These are phyloP conservation scores for Wickerhamomyces strasburgensis DNA, from an alignment of 805 yeast genomes.

Conservation along the genomic window DNA sequence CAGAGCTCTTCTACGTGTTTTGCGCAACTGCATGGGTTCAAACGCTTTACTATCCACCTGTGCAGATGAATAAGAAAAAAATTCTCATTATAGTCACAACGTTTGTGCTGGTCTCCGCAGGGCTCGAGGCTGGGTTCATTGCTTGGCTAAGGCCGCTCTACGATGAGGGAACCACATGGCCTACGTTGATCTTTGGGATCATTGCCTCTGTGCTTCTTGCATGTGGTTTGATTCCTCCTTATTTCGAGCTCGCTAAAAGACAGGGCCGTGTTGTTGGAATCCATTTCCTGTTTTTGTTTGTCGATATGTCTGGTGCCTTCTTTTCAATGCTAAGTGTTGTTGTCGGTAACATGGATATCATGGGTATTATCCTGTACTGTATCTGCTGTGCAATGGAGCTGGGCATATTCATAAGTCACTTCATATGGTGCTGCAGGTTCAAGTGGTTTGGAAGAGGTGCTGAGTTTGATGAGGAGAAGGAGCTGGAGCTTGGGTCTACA, in stretches of 20 bases:
- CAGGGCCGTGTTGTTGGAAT: constrained; percentile 86
- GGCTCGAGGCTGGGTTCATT: constrained; percentile 64
- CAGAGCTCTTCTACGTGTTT: constrained; percentile 73
- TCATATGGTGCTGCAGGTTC: constrained; percentile 50
- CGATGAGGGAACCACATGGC: constrained; percentile 59
- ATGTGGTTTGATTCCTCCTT: constrained; percentile 83
- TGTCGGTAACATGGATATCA: constrained; percentile 56
- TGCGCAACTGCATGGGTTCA: constrained; percentile 66
- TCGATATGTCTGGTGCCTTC: constrained; percentile 82
- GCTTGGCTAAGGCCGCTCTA: constrained; percentile 61
- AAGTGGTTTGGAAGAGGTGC: constrained; percentile 22
- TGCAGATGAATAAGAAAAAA: constrained; percentile 32
- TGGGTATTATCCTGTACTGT: constrained; percentile 66
- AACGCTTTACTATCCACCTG: constrained; percentile 72
- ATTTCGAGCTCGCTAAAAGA: constrained; percentile 74
- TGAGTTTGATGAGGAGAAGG: constrained; percentile 10
- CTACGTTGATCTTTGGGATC: constrained; percentile 74
- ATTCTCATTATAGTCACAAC: constrained; percentile 33
- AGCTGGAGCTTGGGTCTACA: constrained; percentile 4
- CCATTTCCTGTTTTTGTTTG: constrained; percentile 67
- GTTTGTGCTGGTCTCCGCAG: constrained; percentile 45
- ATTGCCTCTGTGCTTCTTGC: constrained; percentile 75
- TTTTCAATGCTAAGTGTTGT: constrained; percentile 63
- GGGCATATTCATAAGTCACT: constrained; percentile 63
- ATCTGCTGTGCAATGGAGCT: constrained; percentile 62